Base-by-base conservation (phyloP, 116 monocot species). In the Phalaenopsis hybrid region DNA sequence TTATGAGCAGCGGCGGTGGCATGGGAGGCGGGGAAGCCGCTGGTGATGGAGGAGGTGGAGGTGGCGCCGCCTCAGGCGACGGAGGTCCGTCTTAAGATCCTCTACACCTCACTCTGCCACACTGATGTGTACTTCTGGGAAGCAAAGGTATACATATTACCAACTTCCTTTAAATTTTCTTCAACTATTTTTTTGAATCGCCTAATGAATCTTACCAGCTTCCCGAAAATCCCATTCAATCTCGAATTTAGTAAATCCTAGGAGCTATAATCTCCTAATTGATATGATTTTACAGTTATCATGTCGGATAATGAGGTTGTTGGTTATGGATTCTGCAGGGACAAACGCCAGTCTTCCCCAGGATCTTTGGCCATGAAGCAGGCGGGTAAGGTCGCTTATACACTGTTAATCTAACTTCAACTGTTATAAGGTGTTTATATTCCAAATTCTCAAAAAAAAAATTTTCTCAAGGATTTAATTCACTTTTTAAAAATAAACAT, bases 41-140 rank as follows among this genome's bases (percentile, higher is more conserved):
- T 94, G 76, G 86, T 87, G 82, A 90, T 94, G 8, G 90, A 94
- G 76, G 92, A 90, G 85, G 90, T 94, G n/a, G 92, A 94, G 79
- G 92, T 94, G 50, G 90, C 87, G 43, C 92, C 94, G 7, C 94
- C 94, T 11, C 90, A 94, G 81, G 85, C 83, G 6, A 86, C 85
- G 81, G 94, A 94, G 82, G 92, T 90, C 44, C 89, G 94, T 8
- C 46, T 94, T 37, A 94, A 92, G 84, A 90, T 94, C 79, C 81
- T 89, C 25, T 94, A 55, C 65, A 88, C 94, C 44, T 75, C 94
- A 1, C 87, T 94, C 51, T 92, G 94, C 82, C 92, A 92, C 89
- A 92, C 90, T 77, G 94, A 94, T 86, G 85, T 94, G 57, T 90
- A 86, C 83, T 92, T 90, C 86, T 94, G 94, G 94, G 92, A 94